A percentile compares a stretch with the other conserved stretches of the same genome.
phyloP scores from a whole-genome alignment of 352 stramenopile genomes.

The Phytophthora macrochlamydospora region DNA sequence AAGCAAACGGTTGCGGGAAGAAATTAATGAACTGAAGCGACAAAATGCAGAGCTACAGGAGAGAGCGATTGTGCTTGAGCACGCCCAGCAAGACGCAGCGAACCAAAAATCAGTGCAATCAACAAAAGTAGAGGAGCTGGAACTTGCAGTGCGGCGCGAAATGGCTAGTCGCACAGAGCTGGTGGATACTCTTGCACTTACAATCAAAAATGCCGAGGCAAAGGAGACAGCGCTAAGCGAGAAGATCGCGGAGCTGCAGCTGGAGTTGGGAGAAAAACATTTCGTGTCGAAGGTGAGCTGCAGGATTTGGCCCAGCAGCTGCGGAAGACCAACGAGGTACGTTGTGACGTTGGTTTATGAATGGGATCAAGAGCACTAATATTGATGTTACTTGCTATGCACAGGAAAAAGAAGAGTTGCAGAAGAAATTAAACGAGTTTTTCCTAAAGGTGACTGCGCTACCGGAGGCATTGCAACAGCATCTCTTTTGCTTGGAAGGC shows the following conservation, averaged over 20 bases:
- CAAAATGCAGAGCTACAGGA: slow-evolving; percentile 52
- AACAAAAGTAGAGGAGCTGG: slow-evolving; percentile 57
- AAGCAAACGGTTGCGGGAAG: slow-evolving; percentile 52
- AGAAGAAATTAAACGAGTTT: slow-evolving; percentile 81
- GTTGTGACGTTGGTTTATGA: neutral
- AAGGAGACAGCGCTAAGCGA: slow-evolving; percentile 54
- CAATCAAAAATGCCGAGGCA: slow-evolving; percentile 57
- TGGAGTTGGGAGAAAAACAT: slow-evolving; percentile 68
- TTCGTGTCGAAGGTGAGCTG: slow-evolving; percentile 64
- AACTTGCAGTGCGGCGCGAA: slow-evolving; percentile 59
- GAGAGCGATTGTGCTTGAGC: slow-evolving; percentile 47
- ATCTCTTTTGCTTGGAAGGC: slow-evolving; percentile 61
- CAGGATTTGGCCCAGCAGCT: slow-evolving; percentile 56
- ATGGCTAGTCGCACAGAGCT: slow-evolving; percentile 72
- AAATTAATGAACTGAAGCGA: slow-evolving; percentile 39
- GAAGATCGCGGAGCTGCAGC: slow-evolving; percentile 48
- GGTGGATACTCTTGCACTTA: slow-evolving; percentile 71
- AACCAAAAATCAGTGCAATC: slow-evolving; percentile 40
- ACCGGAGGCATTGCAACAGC: slow-evolving; percentile 68
- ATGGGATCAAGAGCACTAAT: neutral
- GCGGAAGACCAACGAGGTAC: slow-evolving; percentile 72
- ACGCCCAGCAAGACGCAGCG: slow-evolving; percentile 38
- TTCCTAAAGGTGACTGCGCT: slow-evolving; percentile 77
- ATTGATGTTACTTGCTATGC: neutral
- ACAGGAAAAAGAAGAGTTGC: slow-evolving; percentile 82